Evolutionary conservation across 306 rosid species (phyloP), one percentile per base, ranked within the genome.

Genomic region (Prunus persica): DNA sequence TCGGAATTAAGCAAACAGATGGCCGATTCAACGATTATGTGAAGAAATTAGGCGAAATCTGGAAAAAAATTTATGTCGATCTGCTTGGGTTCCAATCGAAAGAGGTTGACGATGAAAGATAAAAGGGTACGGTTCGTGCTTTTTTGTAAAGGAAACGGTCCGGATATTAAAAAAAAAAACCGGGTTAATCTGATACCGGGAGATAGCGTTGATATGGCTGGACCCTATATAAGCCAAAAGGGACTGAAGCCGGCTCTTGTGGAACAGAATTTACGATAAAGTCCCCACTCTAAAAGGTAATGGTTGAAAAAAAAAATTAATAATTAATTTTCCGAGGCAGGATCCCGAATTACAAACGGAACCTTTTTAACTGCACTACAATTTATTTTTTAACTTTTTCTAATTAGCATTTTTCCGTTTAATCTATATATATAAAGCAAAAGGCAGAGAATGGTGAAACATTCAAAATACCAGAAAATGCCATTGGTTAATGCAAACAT

Each of bases 71-170:
- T 28, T 20, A 16, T 52, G 43, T 65, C 62, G 67, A 79, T 71
- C 76, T 72, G 72, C 13, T 51, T 15, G 65, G 20, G 65, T 79
- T 81, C 65, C 66, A 76, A 65, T 46, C 27, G 65, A 8, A 28
- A 19, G 74, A 52, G 61, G 76, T 50, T 3, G 67, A 60, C 61
- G 79, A 84, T 16, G 82, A 74, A 24, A 78, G 65, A 22, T 30
- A 20, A 73, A 76, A 8, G 34, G 50, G 41, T 79, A 71, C 83
- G 86, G 85, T 76, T 85, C 84, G 72, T 50, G 71, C 9, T 30
- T 72, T 55, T 80, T 71, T 43, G 56, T 60, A 63, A 20, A 71
- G 73, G 54, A 56, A 65, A 67, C 75, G 86, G 78, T 75, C 50
- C 72, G 43, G 67, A 5, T 63, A 2, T 25, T 5, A 56, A 57